Evolutionary conservation across 2,329 filamentous ascomycete species (phyloP).

Genomic region (Achaetomium macrosporum): DNA sequence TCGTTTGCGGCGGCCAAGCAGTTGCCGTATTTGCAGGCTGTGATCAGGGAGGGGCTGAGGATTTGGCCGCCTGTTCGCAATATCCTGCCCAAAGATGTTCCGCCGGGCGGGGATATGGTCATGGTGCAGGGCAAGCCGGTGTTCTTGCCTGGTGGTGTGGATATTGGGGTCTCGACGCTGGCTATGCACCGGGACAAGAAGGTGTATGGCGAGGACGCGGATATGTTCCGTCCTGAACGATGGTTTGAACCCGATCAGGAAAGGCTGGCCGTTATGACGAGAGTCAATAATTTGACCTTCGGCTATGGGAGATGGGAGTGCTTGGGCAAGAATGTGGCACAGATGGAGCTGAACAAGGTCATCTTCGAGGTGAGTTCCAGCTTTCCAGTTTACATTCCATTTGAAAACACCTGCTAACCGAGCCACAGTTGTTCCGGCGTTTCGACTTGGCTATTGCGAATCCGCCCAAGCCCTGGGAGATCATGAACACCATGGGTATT

Average conservation of each 20-base stretch:
- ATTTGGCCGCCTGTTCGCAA: constrained; percentile 31
- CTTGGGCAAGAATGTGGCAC: constrained; percentile 37
- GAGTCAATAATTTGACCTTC: constrained; percentile 34
- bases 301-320: constrained; percentile 35
- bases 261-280: constrained; percentile 28
- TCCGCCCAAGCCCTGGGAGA: constrained; percentile 15
- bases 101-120: constrained; percentile 28
- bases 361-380: constrained; percentile 36
- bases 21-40: constrained; percentile 35
- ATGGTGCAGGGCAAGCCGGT: constrained; percentile 27
- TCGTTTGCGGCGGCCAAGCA: constrained; percentile 18
- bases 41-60: constrained; percentile 35
- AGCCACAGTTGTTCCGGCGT: constrained; percentile 18
- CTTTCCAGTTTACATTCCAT: neutral
- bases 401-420: neutral
- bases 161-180: constrained; percentile 32
- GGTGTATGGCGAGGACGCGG: constrained; percentile 33
- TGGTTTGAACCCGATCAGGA: constrained; percentile 36
- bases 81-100: constrained; percentile 25
- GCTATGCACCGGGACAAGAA: constrained; percentile 29
- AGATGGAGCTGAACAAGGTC: constrained; percentile 39
- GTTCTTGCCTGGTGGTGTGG: constrained; percentile 34
- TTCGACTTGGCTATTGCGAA: constrained; percentile 25
- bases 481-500: constrained; percentile 9
- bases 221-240: constrained; percentile 40